Evolutionary conservation across 805 yeast genomes (phyloP).

Genomic region (Barnettozyma sp.): DNA sequence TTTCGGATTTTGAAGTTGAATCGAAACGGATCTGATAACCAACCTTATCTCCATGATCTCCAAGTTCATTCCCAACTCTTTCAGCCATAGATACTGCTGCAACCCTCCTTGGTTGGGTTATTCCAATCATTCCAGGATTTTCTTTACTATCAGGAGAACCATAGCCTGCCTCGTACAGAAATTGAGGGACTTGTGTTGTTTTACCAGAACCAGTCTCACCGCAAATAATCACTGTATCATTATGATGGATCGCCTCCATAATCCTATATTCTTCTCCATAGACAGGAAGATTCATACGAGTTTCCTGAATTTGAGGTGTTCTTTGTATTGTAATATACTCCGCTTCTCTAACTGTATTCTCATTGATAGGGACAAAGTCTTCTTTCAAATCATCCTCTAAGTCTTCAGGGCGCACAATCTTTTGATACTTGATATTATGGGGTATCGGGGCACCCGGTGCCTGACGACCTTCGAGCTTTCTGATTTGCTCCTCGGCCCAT

Average conservation of each 20-base stretch:
- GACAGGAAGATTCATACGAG: slow-evolving; percentile 76
- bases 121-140: slow-evolving; percentile 90
- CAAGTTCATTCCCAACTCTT: slow-evolving; percentile 71
- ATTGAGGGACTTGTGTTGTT: slow-evolving; percentile 97
- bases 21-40: slow-evolving; percentile 84
- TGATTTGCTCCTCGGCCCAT: slow-evolving; percentile 80
- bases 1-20: slow-evolving; percentile 52
- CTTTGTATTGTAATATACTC: slow-evolving; percentile 64
- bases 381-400: slow-evolving; percentile 61
- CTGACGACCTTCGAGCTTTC: slow-evolving; percentile 55
- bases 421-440: slow-evolving; percentile 37
- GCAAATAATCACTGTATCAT: slow-evolving; percentile 84
- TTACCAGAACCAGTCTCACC: slow-evolving; percentile 99
- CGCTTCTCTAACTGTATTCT: slow-evolving; percentile 44
- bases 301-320: slow-evolving; percentile 54
- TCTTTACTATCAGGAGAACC: slow-evolving; percentile 50
- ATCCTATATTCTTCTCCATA: slow-evolving; percentile 84
- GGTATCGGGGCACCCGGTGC: slow-evolving; percentile 38
- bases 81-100: slow-evolving; percentile 90
- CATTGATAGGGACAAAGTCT: slow-evolving; percentile 55
- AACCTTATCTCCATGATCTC: slow-evolving; percentile 61
- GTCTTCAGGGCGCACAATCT: slow-evolving; percentile 63
- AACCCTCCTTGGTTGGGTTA: slow-evolving; percentile 93
- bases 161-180: slow-evolving; percentile 86
- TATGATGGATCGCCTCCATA: slow-evolving; percentile 93